Evolutionary conservation across 441 rosid genomes (phyloP), one percentile per base, ranked within the genome.

Genomic region (Iberis amara): DNA sequence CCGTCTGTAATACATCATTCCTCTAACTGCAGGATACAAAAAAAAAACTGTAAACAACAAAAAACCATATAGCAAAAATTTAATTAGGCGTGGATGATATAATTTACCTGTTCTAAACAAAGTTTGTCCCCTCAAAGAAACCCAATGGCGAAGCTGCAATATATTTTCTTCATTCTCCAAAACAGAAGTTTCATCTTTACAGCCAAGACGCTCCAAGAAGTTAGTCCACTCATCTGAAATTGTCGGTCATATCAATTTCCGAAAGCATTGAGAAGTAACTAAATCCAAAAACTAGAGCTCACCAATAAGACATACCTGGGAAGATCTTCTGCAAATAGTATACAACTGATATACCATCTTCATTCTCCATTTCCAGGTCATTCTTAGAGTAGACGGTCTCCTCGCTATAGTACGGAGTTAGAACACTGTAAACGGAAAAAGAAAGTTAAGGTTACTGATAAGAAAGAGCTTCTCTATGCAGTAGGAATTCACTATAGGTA

Each of bases 101-200:
- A 62, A 59, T 36, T 74, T 66, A 89, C 99, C 96, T 63, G 96
- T 92, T 68, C 99, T 86, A 68, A 74, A 81, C 55, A 86, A 82
- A 52, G 99, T 94, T 75, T 94, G 99, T 52, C 99, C 99, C 76
- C 99, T 81, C 42, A 89, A 74, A 62, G 99, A 86, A 53, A 77
- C 99, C 99, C 99, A 94, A 49, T 94, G 96, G 39, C 99, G 97
- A 51, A 89, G 83, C 75, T 84, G 99, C 80, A 89, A 76, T 57
- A 86, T 80, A 46, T 79, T 86, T 79, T 92, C 97, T 11, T 92
- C 99, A 70, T 59, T 86, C 62, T 80, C 94, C 89, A 78, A 78
- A 71, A 80, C 74, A 49, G 85, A 83, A 49, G 55, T 70, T 50
- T 86, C 97, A 38, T 75, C 74, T 69, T 79, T 77, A 59, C 96